These are phyloP conservation scores for Gomphus bonarii DNA, from an alignment of 1,284 basidiomycete species.

Conservation along the genomic window DNA sequence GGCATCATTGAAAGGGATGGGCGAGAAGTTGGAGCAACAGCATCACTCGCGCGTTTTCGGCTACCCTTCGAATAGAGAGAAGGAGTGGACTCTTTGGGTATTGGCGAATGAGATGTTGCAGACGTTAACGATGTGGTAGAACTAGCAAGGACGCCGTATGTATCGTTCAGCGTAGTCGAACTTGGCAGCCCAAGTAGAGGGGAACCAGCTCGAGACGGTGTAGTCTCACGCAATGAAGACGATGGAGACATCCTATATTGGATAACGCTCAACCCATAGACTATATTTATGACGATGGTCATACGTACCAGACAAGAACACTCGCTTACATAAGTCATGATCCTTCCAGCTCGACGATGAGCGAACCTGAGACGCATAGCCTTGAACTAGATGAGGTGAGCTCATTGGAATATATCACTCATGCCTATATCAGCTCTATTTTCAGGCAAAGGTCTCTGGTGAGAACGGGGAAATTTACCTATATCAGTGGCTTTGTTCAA, in stretches of 20 bases:
- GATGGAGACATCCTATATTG: background rate
- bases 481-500: conserved; percentile 70
- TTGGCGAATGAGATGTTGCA: background rate
- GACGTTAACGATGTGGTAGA: background rate
- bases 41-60: conserved; percentile 11
- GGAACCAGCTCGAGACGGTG: background rate
- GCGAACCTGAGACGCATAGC: background rate
- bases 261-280: background rate
- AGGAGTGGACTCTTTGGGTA: conserved; percentile 13
- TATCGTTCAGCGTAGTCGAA: background rate
- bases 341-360: background rate
- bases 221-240: background rate
- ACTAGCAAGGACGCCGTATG: background rate
- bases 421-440: background rate
- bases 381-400: conserved; percentile 9
- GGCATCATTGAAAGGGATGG: conserved; percentile 14
- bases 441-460: conserved; percentile 53
- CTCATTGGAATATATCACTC: background rate
- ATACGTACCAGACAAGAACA: too few species aligned
- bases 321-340: background rate
- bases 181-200: background rate
- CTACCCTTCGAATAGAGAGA: conserved; percentile 13
- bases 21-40: conserved; percentile 7
- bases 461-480: conserved; percentile 76
- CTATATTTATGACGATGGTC: too few species aligned